Evolutionary conservation across 352 stramenopile genomes (phyloP).

Genomic region (Globisporangium emineosum): DNA sequence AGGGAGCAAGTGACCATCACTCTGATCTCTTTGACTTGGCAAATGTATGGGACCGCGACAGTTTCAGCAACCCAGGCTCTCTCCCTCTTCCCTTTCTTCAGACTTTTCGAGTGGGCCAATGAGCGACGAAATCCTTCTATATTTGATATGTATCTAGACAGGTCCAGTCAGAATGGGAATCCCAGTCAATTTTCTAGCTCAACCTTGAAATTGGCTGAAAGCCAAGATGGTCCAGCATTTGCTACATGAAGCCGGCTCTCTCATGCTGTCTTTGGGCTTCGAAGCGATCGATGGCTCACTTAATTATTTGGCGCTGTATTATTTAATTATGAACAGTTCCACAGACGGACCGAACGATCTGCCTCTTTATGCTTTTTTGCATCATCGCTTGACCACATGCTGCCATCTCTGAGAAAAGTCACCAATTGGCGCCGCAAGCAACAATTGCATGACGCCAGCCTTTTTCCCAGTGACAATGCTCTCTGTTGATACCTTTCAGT

Average conservation of each 20-base stretch:
- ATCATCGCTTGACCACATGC: not conserved
- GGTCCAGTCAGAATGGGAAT: not conserved
- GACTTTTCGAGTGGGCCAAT: not conserved
- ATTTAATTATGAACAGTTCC: no score
- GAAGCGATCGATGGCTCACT: not conserved
- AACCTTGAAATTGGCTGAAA: not conserved
- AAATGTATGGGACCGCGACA: not conserved
- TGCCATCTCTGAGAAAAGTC: not conserved
- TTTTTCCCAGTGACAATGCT: not conserved
- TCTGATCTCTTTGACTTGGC: not conserved
- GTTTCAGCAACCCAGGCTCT: not conserved
- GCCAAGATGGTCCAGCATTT: not conserved
- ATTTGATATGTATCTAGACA: not conserved
- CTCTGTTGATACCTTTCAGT: not conserved
- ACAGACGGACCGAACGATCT: not conserved
- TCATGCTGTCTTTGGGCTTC: not conserved
- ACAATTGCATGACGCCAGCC: not conserved
- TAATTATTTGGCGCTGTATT: not conserved
- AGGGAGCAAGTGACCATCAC: not conserved
- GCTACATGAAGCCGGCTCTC: not conserved
- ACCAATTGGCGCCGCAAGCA: not conserved
- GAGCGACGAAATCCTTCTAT: not conserved
- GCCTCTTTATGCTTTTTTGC: not conserved
- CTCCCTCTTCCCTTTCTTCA: not conserved
- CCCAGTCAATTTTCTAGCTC: not conserved